Evolutionary conservation across 257 asterid species (phyloP), one percentile per base, ranked within the genome.

Genomic region (Gardenia jasminoides): DNA sequence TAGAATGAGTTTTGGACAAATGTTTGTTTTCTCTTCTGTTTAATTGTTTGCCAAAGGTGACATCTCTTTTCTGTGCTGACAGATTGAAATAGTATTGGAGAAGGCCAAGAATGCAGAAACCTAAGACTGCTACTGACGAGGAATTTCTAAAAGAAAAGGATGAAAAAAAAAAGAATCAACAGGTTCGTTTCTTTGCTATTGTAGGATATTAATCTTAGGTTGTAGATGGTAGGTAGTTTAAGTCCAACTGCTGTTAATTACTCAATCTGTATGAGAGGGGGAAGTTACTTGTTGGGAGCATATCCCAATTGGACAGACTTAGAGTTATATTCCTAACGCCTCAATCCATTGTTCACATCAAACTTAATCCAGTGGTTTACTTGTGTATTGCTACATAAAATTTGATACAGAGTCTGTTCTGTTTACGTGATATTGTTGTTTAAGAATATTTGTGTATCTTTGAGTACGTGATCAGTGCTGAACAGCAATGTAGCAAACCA

Each of bases 51-150:
- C 61, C 70, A 26, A 36, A 9, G 33, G 31, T 72, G 17, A 72
- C n/a, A 31, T 16, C 7, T 12, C 54, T 12, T 43, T 19, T 48
- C 26, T 28, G 44, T 76, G 16, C 54, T 74, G 13, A 44, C 84
- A 81, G 78, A 76, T 76, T 67, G 84, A 81, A 72, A 70, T 81
- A 10, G 50, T 31, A 56, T 41, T 76, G 77, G 64, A 36, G 72
- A 69, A 43, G 68, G 22, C 67, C 16, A 50, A 39, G 58, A 75
- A 46, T 44, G 13, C 46, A 31, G 80, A 6, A n/a, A 58, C 54
- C 70, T 28, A 52, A 79, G 48, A 13, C 58, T 41, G 26, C 36
- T 36, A 73, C 26, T 39, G 70, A 52, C 31, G 7, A 59, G 36
- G 52, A 65, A 64, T 10, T 28, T 0, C n/a, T 0, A 1, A n/a